Base-by-base conservation (phyloP, 768 basidiomycete genomes). In the Rhodocollybia butyracea region DNA sequence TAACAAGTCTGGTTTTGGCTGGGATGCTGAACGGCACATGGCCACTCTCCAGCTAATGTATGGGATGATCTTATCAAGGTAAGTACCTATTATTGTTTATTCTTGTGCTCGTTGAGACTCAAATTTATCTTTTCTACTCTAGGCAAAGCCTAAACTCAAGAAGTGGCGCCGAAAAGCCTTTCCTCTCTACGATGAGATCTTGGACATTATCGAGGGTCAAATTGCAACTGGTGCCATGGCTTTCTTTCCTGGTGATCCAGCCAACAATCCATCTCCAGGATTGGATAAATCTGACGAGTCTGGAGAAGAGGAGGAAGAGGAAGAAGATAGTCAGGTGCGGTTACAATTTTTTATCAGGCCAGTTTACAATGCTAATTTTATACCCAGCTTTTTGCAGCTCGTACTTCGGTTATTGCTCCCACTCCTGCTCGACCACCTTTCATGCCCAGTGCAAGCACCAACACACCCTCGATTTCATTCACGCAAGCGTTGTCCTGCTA, bases 151-250 rank as follows among this genome's bases (percentile, higher is more conserved):
- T 19, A 38, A 36, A 21, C 26, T 32, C 11, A 22, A 6, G 30
- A 11, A 13, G 21, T 63, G 62, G 62, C 41, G 46, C n/a, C 55
- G 47, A 4, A 60, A 19, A n/a, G 30, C 51, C 11, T 63, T 63
- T 31, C 62, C 61, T 13, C 48, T 60, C 24, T 60, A 57, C 39
- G 48, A 59, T 56, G 54, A 54, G 15, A 50, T 62, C 13, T 5
- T 38, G 13, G 43, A 29, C 26, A 57, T 62, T 47, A 48, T 62
- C 15, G 22, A 52, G 2, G 55, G 51, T 22, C 22, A 46, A 42
- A 46, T 61, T 40, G 60, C 61, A 2, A 62, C 55, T 38, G 62
- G 61, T 3, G 54, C 46, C 24, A 52, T 29, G 32, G 61, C 58
- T 26, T 61, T 63, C 48, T 22, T 19, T 17, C 43, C 43, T 11